A percentile compares a stretch with the other conserved stretches of the same genome.
phyloP scores from a whole-genome alignment of 2,329 filamentous ascomycete genomes.

The Clarireedia homoeocarpa region DNA sequence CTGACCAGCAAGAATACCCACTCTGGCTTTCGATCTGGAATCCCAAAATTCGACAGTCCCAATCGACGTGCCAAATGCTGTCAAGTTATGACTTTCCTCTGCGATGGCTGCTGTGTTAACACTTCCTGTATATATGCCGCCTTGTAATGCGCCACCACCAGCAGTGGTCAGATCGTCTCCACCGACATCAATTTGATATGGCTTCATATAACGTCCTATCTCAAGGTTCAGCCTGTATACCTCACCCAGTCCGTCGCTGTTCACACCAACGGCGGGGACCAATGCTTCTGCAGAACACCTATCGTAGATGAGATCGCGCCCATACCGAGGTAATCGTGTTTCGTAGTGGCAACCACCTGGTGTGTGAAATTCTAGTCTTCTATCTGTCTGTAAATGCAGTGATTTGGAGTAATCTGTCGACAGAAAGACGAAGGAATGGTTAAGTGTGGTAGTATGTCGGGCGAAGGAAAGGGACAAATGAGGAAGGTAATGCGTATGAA shows the following conservation, averaged over 20 bases:
- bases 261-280: conserved; percentile 80
- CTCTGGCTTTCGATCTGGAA: conserved; percentile 70
- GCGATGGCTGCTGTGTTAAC: conserved; percentile 86
- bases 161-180: conserved; percentile 62
- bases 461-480: conserved; percentile 91
- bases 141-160: conserved; percentile 72
- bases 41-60: conserved; percentile 99
- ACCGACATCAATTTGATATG: conserved; percentile 85
- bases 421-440: conserved; percentile 83
- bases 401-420: conserved; percentile 92
- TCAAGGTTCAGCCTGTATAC: conserved; percentile 92
- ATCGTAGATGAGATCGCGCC: conserved; percentile 82
- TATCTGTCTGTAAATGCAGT: conserved; percentile 84
- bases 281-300: conserved; percentile 75
- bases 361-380: conserved; percentile 88
- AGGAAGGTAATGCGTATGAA: conserved; percentile 91
- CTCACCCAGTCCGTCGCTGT: conserved; percentile 78
- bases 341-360: conserved; percentile 81
- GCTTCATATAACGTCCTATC: conserved; percentile 86
- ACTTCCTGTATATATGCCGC: conserved; percentile 74
- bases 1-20: conserved; percentile 64
- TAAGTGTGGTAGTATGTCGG: conserved; percentile 84
- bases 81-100: conserved; percentile 79
- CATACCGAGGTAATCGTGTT: conserved; percentile 86
- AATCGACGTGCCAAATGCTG: conserved; percentile 87